Evolutionary conservation across 2,329 filamentous ascomycete genomes (phyloP), one percentile per base, ranked within the genome.

Genomic region (Dactylellina drechsleri): DNA sequence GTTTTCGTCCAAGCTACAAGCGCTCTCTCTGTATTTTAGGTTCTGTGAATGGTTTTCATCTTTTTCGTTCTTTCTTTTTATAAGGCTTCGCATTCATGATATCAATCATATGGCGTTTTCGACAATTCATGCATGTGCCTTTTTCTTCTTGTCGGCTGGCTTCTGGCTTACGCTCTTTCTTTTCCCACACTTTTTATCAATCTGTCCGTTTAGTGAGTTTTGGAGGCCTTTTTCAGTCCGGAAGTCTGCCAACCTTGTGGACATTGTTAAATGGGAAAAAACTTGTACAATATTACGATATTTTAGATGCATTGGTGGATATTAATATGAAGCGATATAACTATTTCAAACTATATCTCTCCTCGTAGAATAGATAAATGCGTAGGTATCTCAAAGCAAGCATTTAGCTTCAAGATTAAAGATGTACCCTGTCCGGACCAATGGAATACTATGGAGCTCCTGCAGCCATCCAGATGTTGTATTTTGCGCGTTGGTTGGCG

Each of bases 71-170:
- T 49, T 60, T 47, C 49, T 60, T 62, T 56, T 10, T 7, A 47
- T 50, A 20, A 78, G 79, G 76, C 80, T 79, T 81, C 57, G 77
- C 45, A 36, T 66, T 10, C 49, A 47, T 36, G 31, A 36, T 36
- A 36, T 36, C 31, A 36, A 36, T 23, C 72, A 89, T 87, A 87
- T 77, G 88, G 70, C 70, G 70, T 74, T 74, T 66, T 74, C 58
- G 66, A 66, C 53, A 66, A 58, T 36, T 36, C 31, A 36, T 36
- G 31, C 31, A 36, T 36, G 31, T 36, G 31, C 5, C 10, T 36
- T 10, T 36, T 10, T 36, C 31, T 36, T 36, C 10, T 10, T 36
- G 10, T 36, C 62, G 23, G 36, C 50, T 57, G 49, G 15, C 15
- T 18, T 47, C 36, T 57, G 49, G 13, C 15, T 18, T 47, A 47